Evolutionary conservation across 179 eudicot genomes (phyloP).

Genomic region (Gypsophila paniculata): DNA sequence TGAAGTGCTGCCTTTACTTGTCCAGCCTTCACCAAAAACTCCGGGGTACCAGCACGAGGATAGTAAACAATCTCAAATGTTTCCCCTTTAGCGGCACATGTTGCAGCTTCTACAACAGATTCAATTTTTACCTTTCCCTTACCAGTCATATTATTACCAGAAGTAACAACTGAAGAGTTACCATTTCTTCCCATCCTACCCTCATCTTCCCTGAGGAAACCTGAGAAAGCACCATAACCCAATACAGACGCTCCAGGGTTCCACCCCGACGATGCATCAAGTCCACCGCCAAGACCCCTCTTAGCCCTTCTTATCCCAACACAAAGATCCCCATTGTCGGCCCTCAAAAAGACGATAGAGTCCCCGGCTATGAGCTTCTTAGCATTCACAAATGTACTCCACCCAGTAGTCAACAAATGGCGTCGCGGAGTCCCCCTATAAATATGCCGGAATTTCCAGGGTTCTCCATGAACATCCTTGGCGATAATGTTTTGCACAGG

Average conservation of each 20-base stretch:
- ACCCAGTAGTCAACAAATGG: constrained; percentile 86
- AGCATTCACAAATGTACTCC: constrained; percentile 89
- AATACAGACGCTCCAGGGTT: constrained; percentile 41
- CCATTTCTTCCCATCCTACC: constrained; percentile 40
- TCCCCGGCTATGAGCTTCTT: constrained; percentile 95
- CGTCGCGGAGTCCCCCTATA: constrained; percentile 90
- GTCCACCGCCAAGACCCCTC: constrained; percentile 52
- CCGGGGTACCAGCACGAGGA: constrained; percentile 90
- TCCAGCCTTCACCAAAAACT: constrained; percentile 79
- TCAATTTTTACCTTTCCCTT: constrained; percentile 51
- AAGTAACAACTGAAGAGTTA: constrained; percentile 35
- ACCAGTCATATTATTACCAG: constrained; percentile 31
- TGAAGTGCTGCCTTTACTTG: constrained; percentile 64
- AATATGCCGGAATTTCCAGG: constrained; percentile 88
- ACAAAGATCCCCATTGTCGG: constrained; percentile 77
- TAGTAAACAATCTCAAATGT: constrained; percentile 87
- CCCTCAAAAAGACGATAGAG: constrained; percentile 77
- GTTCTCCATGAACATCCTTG: constrained; percentile 80
- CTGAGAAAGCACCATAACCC: constrained; percentile 44
- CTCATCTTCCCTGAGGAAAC: constrained; percentile 58
- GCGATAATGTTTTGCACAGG: constrained; percentile 78
- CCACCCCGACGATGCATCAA: constrained; percentile 63
- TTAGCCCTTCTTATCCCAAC: constrained; percentile 85
- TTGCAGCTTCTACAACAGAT: constrained; percentile 66
- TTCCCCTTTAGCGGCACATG: constrained; percentile 53